Conservation (phyloP, 2,329 filamentous ascomycete species). For the Neofusicoccum ribis region DNA sequence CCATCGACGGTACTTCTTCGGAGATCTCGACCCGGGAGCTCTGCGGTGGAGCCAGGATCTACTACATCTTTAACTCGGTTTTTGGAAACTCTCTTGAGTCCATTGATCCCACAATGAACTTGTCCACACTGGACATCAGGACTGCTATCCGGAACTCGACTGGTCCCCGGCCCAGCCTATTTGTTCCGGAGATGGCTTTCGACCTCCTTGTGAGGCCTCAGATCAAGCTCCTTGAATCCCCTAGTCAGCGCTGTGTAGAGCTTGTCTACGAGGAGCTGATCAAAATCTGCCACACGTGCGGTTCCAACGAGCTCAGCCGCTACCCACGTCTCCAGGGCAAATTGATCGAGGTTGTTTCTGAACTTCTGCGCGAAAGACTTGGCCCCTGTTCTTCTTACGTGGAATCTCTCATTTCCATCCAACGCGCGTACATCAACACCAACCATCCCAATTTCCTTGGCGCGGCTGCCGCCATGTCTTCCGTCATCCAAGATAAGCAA, state of each 20-base stretch:
- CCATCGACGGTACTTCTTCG: constrained; percentile 96
- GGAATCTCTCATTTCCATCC: constrained; percentile 94
- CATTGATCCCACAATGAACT: constrained; percentile 93
- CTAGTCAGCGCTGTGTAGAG: constrained; percentile 94
- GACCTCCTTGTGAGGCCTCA: constrained; percentile 97
- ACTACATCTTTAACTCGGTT: constrained; percentile 99
- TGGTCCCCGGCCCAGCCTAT: constrained; percentile 89
- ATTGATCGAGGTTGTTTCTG: constrained; percentile 96
- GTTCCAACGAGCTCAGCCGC: constrained; percentile 86
- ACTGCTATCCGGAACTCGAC: constrained; percentile 98
- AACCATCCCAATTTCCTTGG: constrained; percentile 99
- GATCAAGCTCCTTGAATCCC: constrained; percentile 93
- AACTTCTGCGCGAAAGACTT: constrained; percentile 86
- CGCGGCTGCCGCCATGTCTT: constrained; percentile 94
- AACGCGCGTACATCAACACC: constrained; percentile 98
- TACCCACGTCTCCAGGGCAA: constrained; percentile 94
- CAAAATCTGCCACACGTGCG: constrained; percentile 98
- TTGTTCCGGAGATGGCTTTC: constrained; percentile 96
- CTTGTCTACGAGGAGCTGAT: constrained; percentile 98
- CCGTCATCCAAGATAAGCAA: constrained; percentile 91
- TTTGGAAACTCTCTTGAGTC: constrained; percentile 96
- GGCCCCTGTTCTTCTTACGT: constrained; percentile 90
- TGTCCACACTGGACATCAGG: constrained; percentile 90
- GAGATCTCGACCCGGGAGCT: constrained; percentile 99
- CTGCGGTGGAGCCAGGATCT: constrained; percentile 90